Evolutionary conservation across 2,329 filamentous ascomycete genomes (phyloP).

Genomic region (Samsoniella hepiali): DNA sequence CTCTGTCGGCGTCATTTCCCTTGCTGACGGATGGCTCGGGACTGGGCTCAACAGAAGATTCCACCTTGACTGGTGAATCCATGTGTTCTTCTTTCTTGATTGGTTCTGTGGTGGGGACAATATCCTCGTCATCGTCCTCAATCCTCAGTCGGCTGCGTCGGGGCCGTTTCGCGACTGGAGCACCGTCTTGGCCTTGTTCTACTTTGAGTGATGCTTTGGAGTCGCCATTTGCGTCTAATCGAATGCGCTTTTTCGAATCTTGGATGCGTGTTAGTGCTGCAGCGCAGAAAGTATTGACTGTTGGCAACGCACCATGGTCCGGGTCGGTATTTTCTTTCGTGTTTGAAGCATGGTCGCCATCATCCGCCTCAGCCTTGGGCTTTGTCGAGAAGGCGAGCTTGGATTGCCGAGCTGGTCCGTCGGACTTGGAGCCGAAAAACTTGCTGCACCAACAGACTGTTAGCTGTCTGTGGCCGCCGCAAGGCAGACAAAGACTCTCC

Average conservation of each 20-base stretch:
- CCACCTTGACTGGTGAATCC: slow-evolving; percentile 20
- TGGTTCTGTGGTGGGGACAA: slow-evolving; percentile 32
- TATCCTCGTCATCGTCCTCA: slow-evolving; percentile 52
- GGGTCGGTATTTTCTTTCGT: slow-evolving; percentile 39
- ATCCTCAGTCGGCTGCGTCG: slow-evolving; percentile 46
- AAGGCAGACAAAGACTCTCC: neutral
- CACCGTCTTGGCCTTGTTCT: slow-evolving; percentile 53
- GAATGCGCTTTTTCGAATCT: slow-evolving; percentile 48
- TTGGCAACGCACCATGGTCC: slow-evolving; percentile 35
- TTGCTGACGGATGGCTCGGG: slow-evolving; percentile 21
- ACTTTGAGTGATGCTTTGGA: slow-evolving; percentile 28
- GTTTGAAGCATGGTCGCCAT: slow-evolving; percentile 27
- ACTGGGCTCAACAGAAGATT: slow-evolving; percentile 18
- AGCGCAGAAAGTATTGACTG: neutral
- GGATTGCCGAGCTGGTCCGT: slow-evolving; percentile 65
- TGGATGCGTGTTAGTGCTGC: neutral
- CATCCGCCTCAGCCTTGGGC: slow-evolving; percentile 34
- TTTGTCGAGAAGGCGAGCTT: slow-evolving; percentile 73
- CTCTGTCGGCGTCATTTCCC: slow-evolving; percentile 22
- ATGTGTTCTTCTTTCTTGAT: slow-evolving; percentile 26
- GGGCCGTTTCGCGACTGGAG: slow-evolving; percentile 58
- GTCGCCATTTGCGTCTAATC: slow-evolving; percentile 22
- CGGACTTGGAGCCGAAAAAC: slow-evolving; percentile 69
- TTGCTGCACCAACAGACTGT: slow-evolving; percentile 54
- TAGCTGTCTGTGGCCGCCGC: neutral